A percentile compares a stretch with the other conserved stretches of the same genome.
Conservation (phyloP, 441 rosid species). For the Brassica balearica region DNA sequence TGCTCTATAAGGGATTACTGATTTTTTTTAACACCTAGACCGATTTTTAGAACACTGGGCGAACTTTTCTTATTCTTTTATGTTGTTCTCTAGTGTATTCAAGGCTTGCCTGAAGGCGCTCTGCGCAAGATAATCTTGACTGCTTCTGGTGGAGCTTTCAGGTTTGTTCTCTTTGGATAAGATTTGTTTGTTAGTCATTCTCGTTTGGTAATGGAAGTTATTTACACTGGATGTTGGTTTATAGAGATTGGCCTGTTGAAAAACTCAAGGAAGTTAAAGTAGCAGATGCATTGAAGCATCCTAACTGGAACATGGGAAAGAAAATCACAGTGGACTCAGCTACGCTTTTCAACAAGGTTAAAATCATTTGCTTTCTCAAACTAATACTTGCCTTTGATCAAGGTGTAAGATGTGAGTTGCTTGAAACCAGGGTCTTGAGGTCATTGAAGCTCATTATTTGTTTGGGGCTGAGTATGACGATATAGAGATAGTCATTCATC, state of each 20-base stretch:
- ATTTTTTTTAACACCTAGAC: too few relatives aligned
- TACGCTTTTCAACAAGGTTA: constrained; percentile 93
- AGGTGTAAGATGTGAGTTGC: background rate
- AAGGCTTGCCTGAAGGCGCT: constrained; percentile 89
- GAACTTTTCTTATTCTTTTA: constrained; percentile 23
- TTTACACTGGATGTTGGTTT: background rate
- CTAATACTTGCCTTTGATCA: background rate
- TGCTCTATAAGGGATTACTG: too few relatives aligned
- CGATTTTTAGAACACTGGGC: background rate
- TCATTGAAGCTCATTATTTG: constrained; percentile 94
- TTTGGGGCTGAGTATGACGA: constrained; percentile 90
- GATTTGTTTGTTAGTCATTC: background rate
- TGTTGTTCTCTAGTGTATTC: constrained; percentile 70
- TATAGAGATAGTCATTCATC: constrained; percentile 90
- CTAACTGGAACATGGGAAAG: constrained; percentile 96
- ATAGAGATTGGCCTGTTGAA: constrained; percentile 88
- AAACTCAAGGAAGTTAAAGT: constrained; percentile 91
- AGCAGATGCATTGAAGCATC: constrained; percentile 97
- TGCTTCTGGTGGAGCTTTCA: constrained; percentile 98
- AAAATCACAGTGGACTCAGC: constrained; percentile 97
- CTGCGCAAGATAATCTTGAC: constrained; percentile 85
- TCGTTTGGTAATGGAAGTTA: background rate
- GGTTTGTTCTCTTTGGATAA: constrained; percentile 50
- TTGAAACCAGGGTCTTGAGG: constrained; percentile 87
- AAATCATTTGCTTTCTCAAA: constrained; percentile 9